Evolutionary conservation across 495 filamentous ascomycete species (phyloP), one percentile per base, ranked within the genome.

Genomic region (Trichoderma orchidacearum): DNA sequence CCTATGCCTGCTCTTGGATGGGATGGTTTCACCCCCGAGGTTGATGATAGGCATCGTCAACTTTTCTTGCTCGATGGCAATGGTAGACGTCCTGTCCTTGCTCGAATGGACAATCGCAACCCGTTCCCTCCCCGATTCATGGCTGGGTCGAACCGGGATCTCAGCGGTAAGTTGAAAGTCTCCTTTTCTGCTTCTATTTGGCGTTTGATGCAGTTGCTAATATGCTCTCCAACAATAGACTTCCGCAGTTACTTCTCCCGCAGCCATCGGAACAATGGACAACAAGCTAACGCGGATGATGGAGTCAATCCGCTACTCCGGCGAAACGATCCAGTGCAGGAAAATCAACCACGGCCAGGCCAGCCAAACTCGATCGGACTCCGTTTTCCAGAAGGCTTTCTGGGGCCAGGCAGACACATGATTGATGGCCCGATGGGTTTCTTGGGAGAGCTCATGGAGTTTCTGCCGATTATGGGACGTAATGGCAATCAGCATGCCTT

Each of bases 241-340:
- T 75, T 73, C 61, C 65, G 66, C 55, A 66, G 58, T 57, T 67
- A 63, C 54, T 61, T 72, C 58, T 57, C 48, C 8, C 66, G 65
- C 35, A 58, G 63, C 21, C 61, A 62, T 51, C 62, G 64, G 25
- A 59, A 59, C 30, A 61, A 70, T 54, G 56, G 57, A n/a, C 60
- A 66, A 28, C 55, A 63, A 5, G 51, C 60, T 45, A 54, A 58
- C 13, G 77, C 75, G 38, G 89, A 95, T 62, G 89, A 95, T 62
- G 89, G 88, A 17, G 75, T 78, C 3, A 95, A 96, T 63, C 90
- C 90, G 51, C 75, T 96, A 13, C 79, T 90, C 23, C 74, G 76
- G 38, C 71, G 70, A 15, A 64, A 63, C 38, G 63, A 65, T 25
- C 25, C 61, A 15, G 65, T 58, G 30, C 68, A 69, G 59, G 75